Evolutionary conservation across 345 rosid genomes (phyloP).

Genomic region (Schrenkiella parvula): DNA sequence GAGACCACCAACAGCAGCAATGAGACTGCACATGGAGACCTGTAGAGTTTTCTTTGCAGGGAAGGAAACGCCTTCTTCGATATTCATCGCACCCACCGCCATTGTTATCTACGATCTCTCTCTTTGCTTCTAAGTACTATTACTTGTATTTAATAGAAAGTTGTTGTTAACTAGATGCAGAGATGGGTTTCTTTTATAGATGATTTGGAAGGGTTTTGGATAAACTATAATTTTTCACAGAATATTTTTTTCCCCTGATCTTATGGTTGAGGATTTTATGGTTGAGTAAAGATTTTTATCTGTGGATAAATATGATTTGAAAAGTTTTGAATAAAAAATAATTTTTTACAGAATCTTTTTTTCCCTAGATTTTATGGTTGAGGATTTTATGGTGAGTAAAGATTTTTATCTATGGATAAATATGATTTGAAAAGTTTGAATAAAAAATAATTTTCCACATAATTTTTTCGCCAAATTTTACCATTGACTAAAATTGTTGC

Average conservation of each 20-base stretch:
- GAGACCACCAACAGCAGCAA: slow-evolving; percentile 68
- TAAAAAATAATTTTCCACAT: too few relatives aligned
- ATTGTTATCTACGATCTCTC: not conserved
- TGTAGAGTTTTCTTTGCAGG: slow-evolving; percentile 33
- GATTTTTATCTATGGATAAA: too few relatives aligned
- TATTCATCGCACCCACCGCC: not conserved
- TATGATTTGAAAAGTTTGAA: too few relatives aligned
- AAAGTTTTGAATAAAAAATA: too few relatives aligned
- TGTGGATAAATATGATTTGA: not conserved
- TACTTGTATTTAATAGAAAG: too few relatives aligned
- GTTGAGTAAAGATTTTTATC: not conserved
- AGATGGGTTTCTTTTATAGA: slow-evolving; percentile 11
- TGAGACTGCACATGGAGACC: slow-evolving; percentile 40
- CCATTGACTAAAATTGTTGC: too few relatives aligned
- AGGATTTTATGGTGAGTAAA: too few relatives aligned
- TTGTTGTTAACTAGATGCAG: too few relatives aligned
- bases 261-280: not conserved
- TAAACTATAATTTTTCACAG: not conserved
- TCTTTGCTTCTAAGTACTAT: not conserved
- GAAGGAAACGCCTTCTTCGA: slow-evolving; percentile 8
- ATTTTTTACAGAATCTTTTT: too few relatives aligned
- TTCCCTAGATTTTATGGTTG: too few relatives aligned
- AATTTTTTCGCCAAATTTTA: too few relatives aligned
- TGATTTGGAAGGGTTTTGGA: not conserved
- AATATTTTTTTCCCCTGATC: not conserved